phyloP scores from a whole-genome alignment of 352 stramenopile species.

The Hyaloperonospora brassicae region DNA sequence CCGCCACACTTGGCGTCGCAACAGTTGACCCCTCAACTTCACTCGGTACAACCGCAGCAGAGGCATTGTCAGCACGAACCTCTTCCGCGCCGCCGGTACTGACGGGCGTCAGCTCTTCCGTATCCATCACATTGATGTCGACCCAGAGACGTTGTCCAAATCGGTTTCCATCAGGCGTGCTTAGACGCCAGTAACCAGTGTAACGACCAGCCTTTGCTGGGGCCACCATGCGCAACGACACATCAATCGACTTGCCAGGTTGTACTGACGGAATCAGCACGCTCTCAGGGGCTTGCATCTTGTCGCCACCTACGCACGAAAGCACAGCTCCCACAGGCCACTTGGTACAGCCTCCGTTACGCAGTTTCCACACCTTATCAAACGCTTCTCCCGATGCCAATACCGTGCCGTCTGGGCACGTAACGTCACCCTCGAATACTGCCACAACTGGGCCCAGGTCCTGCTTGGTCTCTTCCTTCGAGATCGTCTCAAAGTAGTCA shows the following conservation, averaged over 20 bases:
- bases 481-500: slow-evolving; percentile 68
- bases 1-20: slow-evolving; percentile 24
- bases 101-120: slow-evolving; percentile 23
- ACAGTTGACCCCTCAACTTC: slow-evolving; percentile 20
- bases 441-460: slow-evolving; percentile 59
- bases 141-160: slow-evolving; percentile 88
- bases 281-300: slow-evolving; percentile 65
- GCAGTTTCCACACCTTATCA: slow-evolving; percentile 83
- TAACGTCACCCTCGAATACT: slow-evolving; percentile 85
- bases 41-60: slow-evolving; percentile 22
- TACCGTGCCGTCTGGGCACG: slow-evolving; percentile 75
- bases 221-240: slow-evolving; percentile 66
- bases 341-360: slow-evolving; percentile 69
- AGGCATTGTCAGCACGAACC: slow-evolving; percentile 29
- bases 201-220: slow-evolving; percentile 60
- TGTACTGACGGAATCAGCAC: slow-evolving; percentile 62
- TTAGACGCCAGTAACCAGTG: slow-evolving; percentile 86
- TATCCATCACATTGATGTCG: slow-evolving; percentile 67
- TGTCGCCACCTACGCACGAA: slow-evolving; percentile 61
- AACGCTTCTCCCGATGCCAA: slow-evolving; percentile 58
- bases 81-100: slow-evolving; percentile 18
- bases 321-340: slow-evolving; percentile 68
- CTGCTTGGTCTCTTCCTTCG: slow-evolving; percentile 59
- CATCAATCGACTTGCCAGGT: slow-evolving; percentile 58
- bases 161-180: slow-evolving; percentile 62